phyloP scores from a whole-genome alignment of 345 rosid species.

The Murraya paniculata region DNA sequence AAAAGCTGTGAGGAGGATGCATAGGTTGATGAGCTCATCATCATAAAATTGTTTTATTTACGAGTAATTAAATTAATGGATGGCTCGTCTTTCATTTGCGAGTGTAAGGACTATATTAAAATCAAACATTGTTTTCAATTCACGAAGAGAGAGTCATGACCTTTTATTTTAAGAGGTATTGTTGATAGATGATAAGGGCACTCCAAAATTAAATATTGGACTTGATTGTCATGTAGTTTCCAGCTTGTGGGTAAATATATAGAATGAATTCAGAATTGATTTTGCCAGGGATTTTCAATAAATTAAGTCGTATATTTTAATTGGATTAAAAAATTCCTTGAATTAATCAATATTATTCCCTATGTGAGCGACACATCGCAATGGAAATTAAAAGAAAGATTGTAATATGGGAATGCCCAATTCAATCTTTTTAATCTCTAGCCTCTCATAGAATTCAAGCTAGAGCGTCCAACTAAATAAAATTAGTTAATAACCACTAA shows the following conservation, averaged over 20 bases:
- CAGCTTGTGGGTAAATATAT: background rate
- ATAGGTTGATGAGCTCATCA: slow-evolving; percentile 17
- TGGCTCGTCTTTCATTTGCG: background rate
- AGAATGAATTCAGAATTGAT: background rate
- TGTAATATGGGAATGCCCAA: no score
- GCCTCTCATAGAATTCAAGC: no score
- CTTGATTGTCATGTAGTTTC: background rate
- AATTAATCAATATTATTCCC: background rate
- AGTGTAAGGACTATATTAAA: slow-evolving; percentile 7
- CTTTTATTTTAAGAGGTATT: background rate
- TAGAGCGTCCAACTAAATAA: no score
- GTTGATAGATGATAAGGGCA: background rate
- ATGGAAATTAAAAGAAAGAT: background rate
- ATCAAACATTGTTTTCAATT: background rate
- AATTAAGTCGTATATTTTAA: background rate
- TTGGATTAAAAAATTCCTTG: background rate
- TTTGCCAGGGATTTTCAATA: background rate
- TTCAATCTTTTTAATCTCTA: no score
- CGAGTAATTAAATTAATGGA: background rate
- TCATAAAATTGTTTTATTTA: background rate
- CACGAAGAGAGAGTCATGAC: background rate
- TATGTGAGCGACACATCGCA: background rate
- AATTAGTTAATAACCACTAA: no score
- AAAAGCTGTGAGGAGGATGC: background rate
- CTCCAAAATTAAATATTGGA: background rate